Evolutionary conservation across 192 early-diverging fungal species (phyloP).

Genomic region (Phycomyces blakesleeanus): DNA sequence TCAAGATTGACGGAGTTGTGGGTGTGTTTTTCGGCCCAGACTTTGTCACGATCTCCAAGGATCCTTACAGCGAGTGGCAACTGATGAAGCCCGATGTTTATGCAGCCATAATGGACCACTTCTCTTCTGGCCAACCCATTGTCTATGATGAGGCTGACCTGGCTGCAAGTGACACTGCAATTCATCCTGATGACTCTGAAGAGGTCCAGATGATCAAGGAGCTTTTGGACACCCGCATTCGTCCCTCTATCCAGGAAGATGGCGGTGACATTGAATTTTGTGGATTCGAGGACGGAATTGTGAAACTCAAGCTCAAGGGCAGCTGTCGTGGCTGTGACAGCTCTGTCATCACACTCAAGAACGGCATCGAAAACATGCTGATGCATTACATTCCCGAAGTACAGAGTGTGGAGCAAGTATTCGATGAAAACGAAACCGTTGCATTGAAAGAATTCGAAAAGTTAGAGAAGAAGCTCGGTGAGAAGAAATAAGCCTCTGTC

Average conservation of each 20-base stretch:
- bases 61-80: conserved; percentile 87
- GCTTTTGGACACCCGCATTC: conserved; percentile 89
- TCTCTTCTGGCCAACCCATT: conserved; percentile 81
- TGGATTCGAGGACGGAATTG: conserved; percentile 85
- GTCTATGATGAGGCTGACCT: conserved; percentile 52
- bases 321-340: conserved; percentile 94
- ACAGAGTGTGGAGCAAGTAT: conserved; percentile 77
- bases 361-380: conserved; percentile 99
- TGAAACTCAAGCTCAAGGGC: conserved; percentile 89
- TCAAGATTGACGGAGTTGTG: conserved; percentile 89
- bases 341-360: conserved; percentile 89
- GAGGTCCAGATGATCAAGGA: conserved; percentile 98
- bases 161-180: conserved; percentile 54
- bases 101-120: conserved; percentile 92
- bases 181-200: conserved; percentile 81
- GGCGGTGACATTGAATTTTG: conserved; percentile 98
- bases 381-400: conserved; percentile 99
- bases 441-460: conserved; percentile 86
- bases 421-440: conserved; percentile 79
- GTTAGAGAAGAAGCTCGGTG: conserved; percentile 58
- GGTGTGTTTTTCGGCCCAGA: conserved; percentile 90
- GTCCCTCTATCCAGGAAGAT: conserved; percentile 97
- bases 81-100: conserved; percentile 98
- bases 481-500: conserved; percentile 28
- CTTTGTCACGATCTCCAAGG: conserved; percentile 94